Evolutionary conservation across 2,329 filamentous ascomycete species (phyloP).

Genomic region (Phyllosticta capitalensis): DNA sequence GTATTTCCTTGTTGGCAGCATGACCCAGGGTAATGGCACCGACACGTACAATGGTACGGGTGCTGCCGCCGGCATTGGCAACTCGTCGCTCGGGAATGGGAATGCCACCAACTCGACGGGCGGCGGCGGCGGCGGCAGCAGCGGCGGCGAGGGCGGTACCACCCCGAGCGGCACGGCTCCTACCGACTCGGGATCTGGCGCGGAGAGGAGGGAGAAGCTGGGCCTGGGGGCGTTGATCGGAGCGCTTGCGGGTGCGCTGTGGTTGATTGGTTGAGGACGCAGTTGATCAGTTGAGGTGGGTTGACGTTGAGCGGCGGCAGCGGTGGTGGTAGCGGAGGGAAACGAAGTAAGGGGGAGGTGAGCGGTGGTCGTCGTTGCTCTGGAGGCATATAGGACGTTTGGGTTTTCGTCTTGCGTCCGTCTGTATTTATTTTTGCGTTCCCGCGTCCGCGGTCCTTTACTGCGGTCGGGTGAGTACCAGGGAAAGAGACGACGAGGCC

Average conservation of each 20-base stretch:
- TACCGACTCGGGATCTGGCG: not conserved
- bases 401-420: no score
- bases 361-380: not conserved
- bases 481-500: no score
- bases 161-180: not conserved
- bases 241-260: not conserved
- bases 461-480: no score
- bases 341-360: not conserved
- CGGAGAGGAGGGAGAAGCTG: not conserved
- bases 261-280: not conserved
- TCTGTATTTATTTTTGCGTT: no score
- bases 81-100: not conserved
- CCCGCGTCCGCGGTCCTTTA: no score
- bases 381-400: no score
- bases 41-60: not conserved
- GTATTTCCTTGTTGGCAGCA: conserved; percentile 3
- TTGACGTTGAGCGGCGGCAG: not conserved
- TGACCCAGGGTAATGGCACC: not conserved
- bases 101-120: not conserved
- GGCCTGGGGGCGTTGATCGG: not conserved
- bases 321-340: no score
- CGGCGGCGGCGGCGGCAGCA: not conserved
- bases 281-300: not conserved
- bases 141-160: not conserved
- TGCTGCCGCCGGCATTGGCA: conserved; percentile 1